Base-by-base conservation (phyloP, 2,329 filamentous ascomycete species). In the Fusarium sp. region DNA sequence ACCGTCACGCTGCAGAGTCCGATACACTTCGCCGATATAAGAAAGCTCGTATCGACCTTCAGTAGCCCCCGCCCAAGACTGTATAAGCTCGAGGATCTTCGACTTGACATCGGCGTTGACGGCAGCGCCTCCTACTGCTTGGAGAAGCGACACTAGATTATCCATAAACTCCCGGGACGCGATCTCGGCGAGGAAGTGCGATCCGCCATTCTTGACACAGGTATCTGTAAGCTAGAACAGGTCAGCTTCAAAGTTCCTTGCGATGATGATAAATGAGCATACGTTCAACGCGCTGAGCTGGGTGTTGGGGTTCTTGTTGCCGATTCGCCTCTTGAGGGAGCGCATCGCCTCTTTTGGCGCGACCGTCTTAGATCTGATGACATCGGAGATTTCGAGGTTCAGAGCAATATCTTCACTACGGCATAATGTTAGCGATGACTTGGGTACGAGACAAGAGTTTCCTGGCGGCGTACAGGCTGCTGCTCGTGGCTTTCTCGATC, bases 81-180 rank as follows among this genome's bases (percentile, higher is more conserved):
- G 96, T 72, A 98, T 93, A 60, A 98, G 85, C 79, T 98, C 95
- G 59, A 99, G 86, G 66, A 98, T 97, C 84, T 97, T 98, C 68
- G 86, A 86, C 78, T 92, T 94, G 51, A 99, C 96, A 57, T 97
- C 93, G 52, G 90, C 85, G 80, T 98, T 97, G 44, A 96, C 87
- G 9, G 93, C 90, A 37, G 89, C 90, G 16, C 85, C 82, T 3
- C 93, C 93, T 53, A 92, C 91, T 16, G 93, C 92, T 78, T 95
- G 95, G 34, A 99, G 87, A 15, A 99, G 87, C 36, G 95, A 98
- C 16, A 94, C 92, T 55, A 99, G 84, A 78, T 98, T 98, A 82
- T 99, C 96, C 92, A 99, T 97, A 78, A 98, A 99, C 83, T 99
- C 96, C 70, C 95, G 90, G 16, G 95, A 98, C 41, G 96, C 95